Base-by-base conservation (phyloP, 2,329 filamentous ascomycete species). In the Phialocephala sp. region DNA sequence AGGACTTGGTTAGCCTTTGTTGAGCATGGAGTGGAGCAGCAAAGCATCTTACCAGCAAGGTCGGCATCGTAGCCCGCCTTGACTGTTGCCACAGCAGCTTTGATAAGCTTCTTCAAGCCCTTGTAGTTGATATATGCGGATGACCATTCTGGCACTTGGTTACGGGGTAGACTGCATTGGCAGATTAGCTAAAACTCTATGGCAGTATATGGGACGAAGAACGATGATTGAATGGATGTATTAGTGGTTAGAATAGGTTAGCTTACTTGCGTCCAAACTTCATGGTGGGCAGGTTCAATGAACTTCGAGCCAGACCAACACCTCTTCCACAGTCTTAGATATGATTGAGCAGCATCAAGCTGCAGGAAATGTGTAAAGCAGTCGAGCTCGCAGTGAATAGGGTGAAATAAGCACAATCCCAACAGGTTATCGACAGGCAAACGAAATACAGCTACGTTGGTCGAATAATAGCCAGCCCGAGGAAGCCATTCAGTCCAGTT, bases 81-180 rank as follows among this genome's bases (percentile, higher is more conserved):
- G 15, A 83, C 83, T 67, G 87, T 85, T 69, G 86, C 83, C 65
- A 88, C 85, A 39, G 91, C 90, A 74, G 80, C 80, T 76, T 97
- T 98, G 81, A 99, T 94, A 70, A 97, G 87, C 82, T 95, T 97
- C 84, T 99, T 99, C 74, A 98, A 83, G 72, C 89, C 89, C 77
- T 94, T 95, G 83, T 96, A 96, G 80, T 95, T 89, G 82, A 95
- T 94, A 77, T 96, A 96, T 37, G 85, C 89, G 64, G 89, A 84
- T 61, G 91, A 89, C 92, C 92, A 96, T 80, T 94, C 92, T 57
- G 92, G 92, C 75, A 95, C 91, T 80, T 94, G 91, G 76, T 94
- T 93, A 57, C 91, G 88, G 20, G 91, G 87, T 63, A 96, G 84
- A 76, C 87, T 89, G 50, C n/a, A 50, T 15, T 54, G 24, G 50